Evolutionary conservation across 148 eudicot species (phyloP).

Genomic region (Hydrangea macrophylla): DNA sequence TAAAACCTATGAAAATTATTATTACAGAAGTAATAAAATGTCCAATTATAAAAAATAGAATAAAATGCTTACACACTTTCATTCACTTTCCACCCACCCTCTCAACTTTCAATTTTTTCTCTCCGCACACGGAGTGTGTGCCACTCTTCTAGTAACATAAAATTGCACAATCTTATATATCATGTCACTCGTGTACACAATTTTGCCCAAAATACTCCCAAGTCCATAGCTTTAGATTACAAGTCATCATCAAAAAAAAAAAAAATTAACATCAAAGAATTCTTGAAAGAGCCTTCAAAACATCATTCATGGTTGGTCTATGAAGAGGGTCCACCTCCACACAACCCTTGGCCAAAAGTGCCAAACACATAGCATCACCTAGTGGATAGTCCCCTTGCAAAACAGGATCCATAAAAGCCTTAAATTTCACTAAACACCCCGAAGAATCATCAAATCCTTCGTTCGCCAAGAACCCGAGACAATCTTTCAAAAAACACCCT

Average conservation of each 20-base stretch:
- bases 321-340: conserved; percentile 22
- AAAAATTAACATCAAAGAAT: not conserved
- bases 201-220: not conserved
- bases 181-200: not conserved
- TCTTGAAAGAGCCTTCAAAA: conserved; percentile 25
- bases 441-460: conserved; percentile 17
- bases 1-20: too few species aligned
- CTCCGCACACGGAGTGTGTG: too few species aligned
- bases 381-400: conserved; percentile 22
- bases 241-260: not conserved
- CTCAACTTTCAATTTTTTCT: too few species aligned
- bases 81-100: too few species aligned
- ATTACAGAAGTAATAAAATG: too few species aligned
- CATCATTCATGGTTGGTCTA: conserved; percentile 32
- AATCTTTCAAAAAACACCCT: conserved; percentile 13
- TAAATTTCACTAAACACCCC: conserved; percentile 23
- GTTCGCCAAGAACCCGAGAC: conserved; percentile 4
- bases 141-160: too few species aligned
- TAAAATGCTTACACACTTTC: too few species aligned
- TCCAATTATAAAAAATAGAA: too few species aligned
- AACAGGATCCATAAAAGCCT: conserved; percentile 28
- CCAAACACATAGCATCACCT: conserved; percentile 30
- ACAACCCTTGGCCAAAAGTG: conserved; percentile 23
- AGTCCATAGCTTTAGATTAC: not conserved
- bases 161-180: not conserved